A percentile compares a stretch with the other conserved stretches of the same genome.
Conservation (phyloP, 1,284 basidiomycete species). For the Austropuccinia psidii region DNA sequence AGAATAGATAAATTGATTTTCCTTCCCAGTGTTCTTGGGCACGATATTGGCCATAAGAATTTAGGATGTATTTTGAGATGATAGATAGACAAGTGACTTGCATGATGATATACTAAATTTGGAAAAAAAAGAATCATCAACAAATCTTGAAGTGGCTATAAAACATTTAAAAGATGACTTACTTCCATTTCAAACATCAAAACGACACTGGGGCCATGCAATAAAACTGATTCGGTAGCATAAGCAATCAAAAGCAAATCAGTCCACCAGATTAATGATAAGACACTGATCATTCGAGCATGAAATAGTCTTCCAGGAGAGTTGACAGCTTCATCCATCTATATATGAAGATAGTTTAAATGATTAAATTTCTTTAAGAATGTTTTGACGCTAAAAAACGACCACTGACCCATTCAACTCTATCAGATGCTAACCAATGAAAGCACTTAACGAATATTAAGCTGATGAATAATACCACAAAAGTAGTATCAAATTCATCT, state of each 20-base stretch:
- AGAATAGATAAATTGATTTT: constrained; percentile 95
- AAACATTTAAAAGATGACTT: constrained; percentile 42
- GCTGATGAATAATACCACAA: constrained; percentile 83
- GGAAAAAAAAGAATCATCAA: constrained; percentile 35
- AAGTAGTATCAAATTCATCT: constrained; percentile 60
- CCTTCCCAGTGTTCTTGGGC: constrained; percentile 75
- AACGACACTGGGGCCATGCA: constrained; percentile 75
- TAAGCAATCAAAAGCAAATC: constrained; percentile 67
- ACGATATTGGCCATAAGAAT: constrained; percentile 68
- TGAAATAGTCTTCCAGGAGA: constrained; percentile 77
- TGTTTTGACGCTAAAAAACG: not conserved
- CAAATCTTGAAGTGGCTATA: no score
- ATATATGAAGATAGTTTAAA: constrained; percentile 16
- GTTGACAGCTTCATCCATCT: constrained; percentile 95
- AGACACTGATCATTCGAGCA: constrained; percentile 65
- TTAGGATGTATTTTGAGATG: constrained; percentile 76
- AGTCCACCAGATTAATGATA: constrained; percentile 61
- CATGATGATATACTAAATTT: constrained; percentile 71
- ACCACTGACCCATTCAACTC: constrained; percentile 80
- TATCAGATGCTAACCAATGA: constrained; percentile 90
- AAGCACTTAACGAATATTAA: constrained; percentile 93
- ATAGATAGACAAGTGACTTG: constrained; percentile 71
- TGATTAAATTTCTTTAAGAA: not conserved
- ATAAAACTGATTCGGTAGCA: constrained; percentile 67
- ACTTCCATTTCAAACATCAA: constrained; percentile 93